Evolutionary conservation across 2,329 filamentous ascomycete genomes (phyloP).

Genomic region (Ophiosphaerella korrae): DNA sequence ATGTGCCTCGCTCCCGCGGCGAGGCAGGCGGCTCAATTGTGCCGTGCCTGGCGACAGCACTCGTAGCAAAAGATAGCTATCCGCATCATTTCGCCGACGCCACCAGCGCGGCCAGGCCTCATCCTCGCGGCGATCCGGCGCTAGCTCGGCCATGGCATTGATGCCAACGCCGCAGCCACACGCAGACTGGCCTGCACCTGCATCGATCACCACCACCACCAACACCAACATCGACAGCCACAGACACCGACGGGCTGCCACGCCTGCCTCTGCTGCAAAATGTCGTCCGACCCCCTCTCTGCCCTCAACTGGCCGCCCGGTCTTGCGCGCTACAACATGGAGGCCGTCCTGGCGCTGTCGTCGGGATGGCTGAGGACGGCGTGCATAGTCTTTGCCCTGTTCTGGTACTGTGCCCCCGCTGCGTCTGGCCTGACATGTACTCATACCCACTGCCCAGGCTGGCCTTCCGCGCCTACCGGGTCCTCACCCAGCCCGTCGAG

Average conservation of each 20-base stretch:
- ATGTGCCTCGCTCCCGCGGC: constrained; percentile 3
- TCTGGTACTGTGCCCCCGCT: constrained; percentile 32
- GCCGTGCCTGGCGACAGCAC: too few relatives aligned
- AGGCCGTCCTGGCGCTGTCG: constrained; percentile 40
- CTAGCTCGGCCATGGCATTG: not conserved
- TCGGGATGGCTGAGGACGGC: constrained; percentile 44
- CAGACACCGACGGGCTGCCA: constrained; percentile 10
- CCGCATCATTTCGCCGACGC: too few relatives aligned
- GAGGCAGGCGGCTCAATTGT: constrained; percentile 2
- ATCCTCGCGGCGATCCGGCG: too few relatives aligned
- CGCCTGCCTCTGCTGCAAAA: constrained; percentile 18
- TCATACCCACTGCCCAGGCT: constrained; percentile 62
- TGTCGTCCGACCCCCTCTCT: constrained; percentile 40
- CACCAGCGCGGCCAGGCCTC: too few relatives aligned
- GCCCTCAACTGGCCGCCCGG: constrained; percentile 42
- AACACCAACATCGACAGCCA: constrained; percentile 1
- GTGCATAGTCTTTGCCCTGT: constrained; percentile 42
- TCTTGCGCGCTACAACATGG: constrained; percentile 44
- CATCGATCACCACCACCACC: not conserved
- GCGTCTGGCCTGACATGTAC: not conserved
- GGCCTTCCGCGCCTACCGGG: constrained; percentile 82
- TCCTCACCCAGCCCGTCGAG: constrained; percentile 87
- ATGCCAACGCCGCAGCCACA: not conserved
- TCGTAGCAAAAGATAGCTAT: too few relatives aligned
- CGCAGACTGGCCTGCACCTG: not conserved